Percentiles rank a stretch among this genome's conserved stretches.
phyloP scores from a whole-genome alignment of 768 basidiomycete genomes.

The Boletus edulis region DNA sequence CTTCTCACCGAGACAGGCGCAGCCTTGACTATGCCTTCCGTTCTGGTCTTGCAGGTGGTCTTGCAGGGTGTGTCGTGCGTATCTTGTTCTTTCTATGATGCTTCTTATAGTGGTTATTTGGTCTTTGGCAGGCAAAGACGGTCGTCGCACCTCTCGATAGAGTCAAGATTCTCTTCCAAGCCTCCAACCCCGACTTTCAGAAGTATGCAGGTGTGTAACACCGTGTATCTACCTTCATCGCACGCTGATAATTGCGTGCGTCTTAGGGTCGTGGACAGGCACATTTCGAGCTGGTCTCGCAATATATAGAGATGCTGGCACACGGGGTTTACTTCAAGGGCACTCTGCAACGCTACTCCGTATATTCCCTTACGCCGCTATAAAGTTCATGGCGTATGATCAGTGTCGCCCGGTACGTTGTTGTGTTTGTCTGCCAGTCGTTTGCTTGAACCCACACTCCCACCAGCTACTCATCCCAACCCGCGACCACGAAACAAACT shows the following conservation, averaged over 20 bases:
- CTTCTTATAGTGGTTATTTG: slow-evolving; percentile 8
- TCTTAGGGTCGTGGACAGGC: slow-evolving; percentile 76
- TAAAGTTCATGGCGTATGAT: slow-evolving; percentile 98
- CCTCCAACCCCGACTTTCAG: slow-evolving; percentile 90
- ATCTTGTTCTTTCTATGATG: not conserved
- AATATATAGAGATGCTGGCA: slow-evolving; percentile 67
- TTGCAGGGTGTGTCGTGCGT: slow-evolving; percentile 91
- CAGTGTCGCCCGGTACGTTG: slow-evolving; percentile 68
- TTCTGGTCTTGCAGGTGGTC: slow-evolving; percentile 88
- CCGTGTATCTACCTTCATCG: slow-evolving; percentile 25
- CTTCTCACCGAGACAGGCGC: slow-evolving; percentile 49
- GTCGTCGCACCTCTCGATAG: slow-evolving; percentile 94
- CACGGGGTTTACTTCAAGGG: slow-evolving; percentile 87
- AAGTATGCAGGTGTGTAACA: slow-evolving; percentile 83
- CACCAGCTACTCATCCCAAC: slow-evolving; percentile 83
- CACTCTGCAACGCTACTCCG: slow-evolving; percentile 93
- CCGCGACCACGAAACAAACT: slow-evolving; percentile 69
- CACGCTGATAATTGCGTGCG: slow-evolving; percentile 5
- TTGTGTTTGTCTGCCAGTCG: not conserved
- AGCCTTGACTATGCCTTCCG: slow-evolving; percentile 63
- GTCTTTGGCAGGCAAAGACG: slow-evolving; percentile 73
- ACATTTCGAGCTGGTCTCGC: slow-evolving; percentile 71
- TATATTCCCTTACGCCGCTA: slow-evolving; percentile 94
- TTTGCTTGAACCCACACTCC: not conserved
- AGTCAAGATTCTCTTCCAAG: slow-evolving; percentile 98